Evolutionary conservation across 352 stramenopile genomes (phyloP).

Genomic region (Globisporangium recalcitrans): DNA sequence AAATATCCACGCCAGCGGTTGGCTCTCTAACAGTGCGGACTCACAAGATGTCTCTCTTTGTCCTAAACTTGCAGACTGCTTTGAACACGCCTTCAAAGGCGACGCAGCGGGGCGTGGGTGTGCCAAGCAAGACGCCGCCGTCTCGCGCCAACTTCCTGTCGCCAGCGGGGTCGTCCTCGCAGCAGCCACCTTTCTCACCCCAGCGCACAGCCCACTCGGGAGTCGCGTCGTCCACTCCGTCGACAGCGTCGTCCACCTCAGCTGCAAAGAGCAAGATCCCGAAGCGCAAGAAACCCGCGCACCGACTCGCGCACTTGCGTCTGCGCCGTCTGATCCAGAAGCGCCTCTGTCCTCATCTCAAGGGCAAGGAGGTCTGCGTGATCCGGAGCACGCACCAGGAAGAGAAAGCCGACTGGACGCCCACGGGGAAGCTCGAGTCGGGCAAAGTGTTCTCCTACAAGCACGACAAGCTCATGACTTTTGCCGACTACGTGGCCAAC

Average conservation of each 20-base stretch:
- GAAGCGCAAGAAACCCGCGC: constrained; percentile 25
- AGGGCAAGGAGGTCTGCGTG: constrained; percentile 56
- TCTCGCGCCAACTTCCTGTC: constrained; percentile 7
- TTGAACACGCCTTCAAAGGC: constrained; percentile 11
- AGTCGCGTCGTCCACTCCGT: constrained; percentile 19
- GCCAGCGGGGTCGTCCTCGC: constrained; percentile 14
- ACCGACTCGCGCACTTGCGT: constrained; percentile 39
- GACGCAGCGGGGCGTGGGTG: background rate
- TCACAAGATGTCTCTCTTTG: background rate
- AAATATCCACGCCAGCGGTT: background rate
- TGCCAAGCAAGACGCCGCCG: background rate
- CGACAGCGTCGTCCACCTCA: constrained; percentile 14
- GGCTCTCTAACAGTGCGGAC: background rate
- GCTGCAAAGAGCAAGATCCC: constrained; percentile 17
- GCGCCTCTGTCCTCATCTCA: constrained; percentile 58
- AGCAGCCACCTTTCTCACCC: constrained; percentile 1
- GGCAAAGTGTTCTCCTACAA: constrained; percentile 53
- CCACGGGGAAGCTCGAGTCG: constrained; percentile 47
- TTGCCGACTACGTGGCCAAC: constrained; percentile 54
- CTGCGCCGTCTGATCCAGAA: constrained; percentile 69
- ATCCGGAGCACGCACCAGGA: constrained; percentile 13
- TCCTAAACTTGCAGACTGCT: background rate
- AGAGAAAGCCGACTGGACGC: constrained; percentile 23
- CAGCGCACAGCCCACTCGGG: constrained; percentile 16
- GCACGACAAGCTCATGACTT: constrained; percentile 43